Conservation (phyloP, 75 land plant genomes). For the Adiantum capillusveneris region DNA sequence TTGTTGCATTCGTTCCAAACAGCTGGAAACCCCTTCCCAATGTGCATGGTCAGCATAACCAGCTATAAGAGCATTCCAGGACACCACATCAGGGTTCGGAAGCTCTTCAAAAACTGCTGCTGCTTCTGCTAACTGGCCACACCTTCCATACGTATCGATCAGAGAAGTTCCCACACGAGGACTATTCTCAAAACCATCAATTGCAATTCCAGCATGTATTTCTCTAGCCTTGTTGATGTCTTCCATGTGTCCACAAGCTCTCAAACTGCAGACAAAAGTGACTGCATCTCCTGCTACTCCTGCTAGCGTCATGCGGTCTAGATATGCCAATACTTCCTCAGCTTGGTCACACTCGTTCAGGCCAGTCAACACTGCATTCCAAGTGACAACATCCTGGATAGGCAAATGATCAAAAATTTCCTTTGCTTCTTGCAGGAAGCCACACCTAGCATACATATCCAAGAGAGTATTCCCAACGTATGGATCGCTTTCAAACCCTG, state of each 20-base stretch:
- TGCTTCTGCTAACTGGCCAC: slow-evolving; percentile 32
- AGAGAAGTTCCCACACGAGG: slow-evolving; percentile 35
- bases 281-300: slow-evolving; percentile 32
- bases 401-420: slow-evolving; percentile 26
- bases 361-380: slow-evolving; percentile 64
- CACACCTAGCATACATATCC: slow-evolving; percentile 54
- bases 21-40: slow-evolving; percentile 33
- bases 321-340: slow-evolving; percentile 14
- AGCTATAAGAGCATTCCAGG: slow-evolving; percentile 61
- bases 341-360: slow-evolving; percentile 22
- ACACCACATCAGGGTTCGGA: slow-evolving; percentile 40
- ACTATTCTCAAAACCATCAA: slow-evolving; percentile 26
- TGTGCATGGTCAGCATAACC: slow-evolving; percentile 45
- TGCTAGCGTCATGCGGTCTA: slow-evolving; percentile 17
- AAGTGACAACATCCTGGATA: slow-evolving; percentile 26
- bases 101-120: slow-evolving; percentile 30
- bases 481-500: slow-evolving; percentile 10
- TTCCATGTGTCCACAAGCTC: slow-evolving; percentile 34
- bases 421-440: slow-evolving; percentile 24
- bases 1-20: slow-evolving; percentile 35
- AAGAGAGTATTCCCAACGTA: slow-evolving; percentile 49
- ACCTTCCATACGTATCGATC: slow-evolving; percentile 42
- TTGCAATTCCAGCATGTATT: slow-evolving; percentile 40
- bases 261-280: slow-evolving; percentile 42
- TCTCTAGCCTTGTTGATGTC: slow-evolving; percentile 26